Percentiles rank a stretch among this genome's conserved stretches.
phyloP scores from a whole-genome alignment of 2,329 filamentous ascomycete genomes.

The Sporothrix euskadiensis region DNA sequence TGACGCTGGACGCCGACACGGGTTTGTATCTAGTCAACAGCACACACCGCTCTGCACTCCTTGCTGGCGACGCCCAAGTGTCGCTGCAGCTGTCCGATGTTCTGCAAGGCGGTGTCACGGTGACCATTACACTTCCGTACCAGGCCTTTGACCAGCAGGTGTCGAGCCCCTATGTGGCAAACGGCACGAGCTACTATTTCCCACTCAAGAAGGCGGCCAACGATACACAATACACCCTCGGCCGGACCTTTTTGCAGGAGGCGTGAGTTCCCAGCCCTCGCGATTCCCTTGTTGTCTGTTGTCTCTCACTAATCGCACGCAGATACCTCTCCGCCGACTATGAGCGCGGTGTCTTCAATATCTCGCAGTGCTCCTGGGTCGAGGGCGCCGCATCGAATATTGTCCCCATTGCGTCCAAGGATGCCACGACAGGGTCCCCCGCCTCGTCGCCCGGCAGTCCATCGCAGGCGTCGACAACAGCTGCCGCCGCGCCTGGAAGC shows the following conservation, averaged over 20 bases:
- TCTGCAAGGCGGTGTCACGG: slow-evolving; percentile 38
- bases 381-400: slow-evolving; percentile 40
- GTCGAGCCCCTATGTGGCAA: slow-evolving; percentile 37
- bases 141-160: slow-evolving; percentile 40
- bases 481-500: background rate
- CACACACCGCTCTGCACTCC: slow-evolving; percentile 38
- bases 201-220: slow-evolving; percentile 41
- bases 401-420: slow-evolving; percentile 35
- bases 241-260: slow-evolving; percentile 42
- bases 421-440: background rate
- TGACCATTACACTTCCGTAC: slow-evolving; percentile 40
- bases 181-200: slow-evolving; percentile 39
- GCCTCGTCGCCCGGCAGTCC: too few species aligned
- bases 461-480: too few species aligned
- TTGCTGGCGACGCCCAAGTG: slow-evolving; percentile 40
- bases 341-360: slow-evolving; percentile 44
- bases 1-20: slow-evolving; percentile 36
- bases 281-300: too few species aligned
- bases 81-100: slow-evolving; percentile 42
- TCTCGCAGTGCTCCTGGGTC: slow-evolving; percentile 42
- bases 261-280: slow-evolving; percentile 27
- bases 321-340: slow-evolving; percentile 44
- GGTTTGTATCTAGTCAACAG: slow-evolving; percentile 43
- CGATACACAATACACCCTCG: slow-evolving; percentile 41
- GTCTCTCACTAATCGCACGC: too few species aligned